Evolutionary conservation across 208 protist species (phyloP), one percentile per base, ranked within the genome.

Genomic region (Leishmania aethiopica): DNA sequence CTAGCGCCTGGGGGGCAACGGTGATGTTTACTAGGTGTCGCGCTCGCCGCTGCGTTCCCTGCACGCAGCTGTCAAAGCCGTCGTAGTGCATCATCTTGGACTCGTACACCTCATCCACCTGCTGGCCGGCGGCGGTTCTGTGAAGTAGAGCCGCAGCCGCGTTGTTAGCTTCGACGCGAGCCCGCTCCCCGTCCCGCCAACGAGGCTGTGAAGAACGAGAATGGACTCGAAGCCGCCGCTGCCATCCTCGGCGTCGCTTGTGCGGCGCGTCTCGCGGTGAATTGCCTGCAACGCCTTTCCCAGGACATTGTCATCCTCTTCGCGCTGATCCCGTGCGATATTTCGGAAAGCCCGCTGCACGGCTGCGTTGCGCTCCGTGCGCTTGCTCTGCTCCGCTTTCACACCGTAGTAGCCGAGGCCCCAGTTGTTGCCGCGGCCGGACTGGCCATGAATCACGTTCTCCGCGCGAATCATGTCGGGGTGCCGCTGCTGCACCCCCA

Each of bases 381-480:
- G 88, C 42, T 81, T 71, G 78, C 90, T 95, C 51, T 82, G 55
- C 45, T 80, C 82, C 55, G 83, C 84, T 62, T 60, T 84, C 13
- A 95, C 79, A 59, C 94, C 92, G 86, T 96, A 94, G 83, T 96
- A 97, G 70, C 94, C 94, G 0, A 97, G 84, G 2, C 88, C 93
- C 93, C 94, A 97, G 82, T 96, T 93, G 83, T 97, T 97, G 17
- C 94, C 94, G 13, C 94, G 88, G 11, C 94, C 94, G 0, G 92
- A 96, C 83, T 97, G 91, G 28, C 94, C 94, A 79, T 78, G 88
- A 28, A 96, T 80, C 17, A 94, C 88, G 78, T 96, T 96, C n/a
- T 96, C 90, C 0, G 60, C 51, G 0, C 92, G 91, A 25, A 97
- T 90, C 6, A 92, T 75, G 55, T 89, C 79, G 7, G 67, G 57